Evolutionary conservation across 164 flowering plant genomes (phyloP).

Genomic region (Protea cynaroides): DNA sequence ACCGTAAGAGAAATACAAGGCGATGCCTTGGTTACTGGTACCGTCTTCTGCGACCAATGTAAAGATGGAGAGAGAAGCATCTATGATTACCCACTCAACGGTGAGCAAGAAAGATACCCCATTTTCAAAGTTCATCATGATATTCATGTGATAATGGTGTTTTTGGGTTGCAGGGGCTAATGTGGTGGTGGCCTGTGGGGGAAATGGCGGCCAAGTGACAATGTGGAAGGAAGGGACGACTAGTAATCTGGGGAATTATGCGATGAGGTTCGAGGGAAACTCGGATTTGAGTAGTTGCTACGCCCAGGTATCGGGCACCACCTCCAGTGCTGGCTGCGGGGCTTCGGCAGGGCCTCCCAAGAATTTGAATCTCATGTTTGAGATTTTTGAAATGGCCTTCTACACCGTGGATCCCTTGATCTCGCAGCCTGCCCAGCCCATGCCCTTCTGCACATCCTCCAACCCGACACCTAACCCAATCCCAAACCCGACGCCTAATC

Average conservation of each 20-base stretch:
- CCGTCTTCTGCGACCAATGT: constrained; percentile 91
- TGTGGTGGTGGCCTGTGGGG: constrained; percentile 58
- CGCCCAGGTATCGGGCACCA: constrained; percentile 45
- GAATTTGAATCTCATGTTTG: constrained; percentile 40
- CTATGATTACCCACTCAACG: constrained; percentile 75
- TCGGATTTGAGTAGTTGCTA: constrained; percentile 63
- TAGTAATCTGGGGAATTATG: constrained; percentile 62
- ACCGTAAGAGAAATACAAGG: constrained; percentile 42
- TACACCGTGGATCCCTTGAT: constrained; percentile 62
- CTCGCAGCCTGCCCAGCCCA: constrained; percentile 72
- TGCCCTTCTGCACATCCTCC: constrained; percentile 58
- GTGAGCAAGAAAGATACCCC: constrained; percentile 20
- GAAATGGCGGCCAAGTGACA: constrained; percentile 44
- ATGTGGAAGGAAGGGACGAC: constrained; percentile 60
- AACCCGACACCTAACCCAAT: constrained; percentile 25
- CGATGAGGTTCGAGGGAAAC: constrained; percentile 54
- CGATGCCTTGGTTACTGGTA: constrained; percentile 61
- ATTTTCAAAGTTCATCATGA: too few species aligned
- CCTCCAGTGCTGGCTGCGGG: constrained; percentile 39
- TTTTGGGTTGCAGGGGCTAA: constrained; percentile 50
- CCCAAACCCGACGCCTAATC: constrained; percentile 18
- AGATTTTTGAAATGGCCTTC: constrained; percentile 55
- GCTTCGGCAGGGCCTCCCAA: constrained; percentile 55
- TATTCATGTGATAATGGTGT: too few species aligned
- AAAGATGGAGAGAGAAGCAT: constrained; percentile 66